Conservation (phyloP, 495 filamentous ascomycete species). For the Penicillium psychrofluorescens region DNA sequence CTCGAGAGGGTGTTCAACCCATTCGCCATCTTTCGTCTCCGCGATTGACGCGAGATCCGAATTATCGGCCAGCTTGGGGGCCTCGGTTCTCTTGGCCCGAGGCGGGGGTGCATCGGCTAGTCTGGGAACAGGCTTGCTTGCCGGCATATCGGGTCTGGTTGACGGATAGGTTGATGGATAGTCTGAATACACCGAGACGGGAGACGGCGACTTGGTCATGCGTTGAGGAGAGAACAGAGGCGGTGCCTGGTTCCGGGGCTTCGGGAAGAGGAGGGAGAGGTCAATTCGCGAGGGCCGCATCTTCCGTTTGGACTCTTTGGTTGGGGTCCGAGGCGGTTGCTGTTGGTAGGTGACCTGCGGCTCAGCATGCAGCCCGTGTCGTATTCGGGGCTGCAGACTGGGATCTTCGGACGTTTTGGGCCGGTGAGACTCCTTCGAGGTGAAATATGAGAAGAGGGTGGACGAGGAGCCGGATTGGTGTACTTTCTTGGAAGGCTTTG, state of each 20-base stretch:
- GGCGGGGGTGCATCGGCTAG: conserved; percentile 22
- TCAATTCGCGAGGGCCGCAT: conserved; percentile 36
- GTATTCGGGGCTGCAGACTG: conserved; percentile 15
- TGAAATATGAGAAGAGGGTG: conserved; percentile 30
- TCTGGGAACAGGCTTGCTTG: conserved; percentile 7
- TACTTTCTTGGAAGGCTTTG: conserved; percentile 22
- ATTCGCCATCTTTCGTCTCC: conserved; percentile 16
- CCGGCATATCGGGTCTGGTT: conserved; percentile 8
- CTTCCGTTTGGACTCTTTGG: conserved; percentile 35
- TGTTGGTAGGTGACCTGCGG: conserved; percentile 18
- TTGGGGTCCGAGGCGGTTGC: conserved; percentile 10
- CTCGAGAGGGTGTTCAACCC: conserved; percentile 23
- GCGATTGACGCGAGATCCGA: conserved; percentile 16
- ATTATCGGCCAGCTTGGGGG: conserved; percentile 7
- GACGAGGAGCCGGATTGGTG: conserved; percentile 32
- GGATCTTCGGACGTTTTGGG: conserved; percentile 10
- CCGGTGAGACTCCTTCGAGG: conserved; percentile 19
- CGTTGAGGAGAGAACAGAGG: conserved; percentile 40
- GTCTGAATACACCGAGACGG: conserved; percentile 30
- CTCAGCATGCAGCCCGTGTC: conserved; percentile 15
- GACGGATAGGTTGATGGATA: conserved; percentile 12
- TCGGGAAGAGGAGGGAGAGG: conserved; percentile 40
- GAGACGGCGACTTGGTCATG: conserved; percentile 37
- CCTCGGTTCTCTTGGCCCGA: conserved; percentile 6
- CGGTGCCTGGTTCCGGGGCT: conserved; percentile 23